Evolutionary conservation across 257 asterid genomes (phyloP), one percentile per base, ranked within the genome.

Genomic region (Cordia subcordata): DNA sequence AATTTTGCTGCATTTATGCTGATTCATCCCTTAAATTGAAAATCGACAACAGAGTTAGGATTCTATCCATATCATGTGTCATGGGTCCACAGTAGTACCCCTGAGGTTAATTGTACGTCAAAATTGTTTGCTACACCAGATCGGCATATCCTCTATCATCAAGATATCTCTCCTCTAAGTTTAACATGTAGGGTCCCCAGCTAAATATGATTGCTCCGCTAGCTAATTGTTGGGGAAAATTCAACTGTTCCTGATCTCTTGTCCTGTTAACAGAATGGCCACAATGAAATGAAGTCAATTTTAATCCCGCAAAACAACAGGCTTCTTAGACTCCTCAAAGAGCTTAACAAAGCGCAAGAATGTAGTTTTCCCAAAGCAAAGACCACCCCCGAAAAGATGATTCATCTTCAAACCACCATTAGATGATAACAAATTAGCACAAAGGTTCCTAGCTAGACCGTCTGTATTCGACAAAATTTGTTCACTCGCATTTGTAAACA

Each of bases 401-500:
- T 3, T 78, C 73, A 88, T 92, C 65, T 89, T 92, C 65, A 88
- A 73, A 61, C 96, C 96, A 46, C 96, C 96, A 0, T 67, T 92
- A 16, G 99, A 92, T 63, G 99, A 92, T 46, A 73, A 75, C 5
- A 75, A 61, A 71, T 27, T 92, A 40, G 89, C 92, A 0, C 86
- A 88, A 54, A 79, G 99, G 73, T 92, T 92, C 71, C 85, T 92
- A 22, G 88, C n/a, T n/a, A n/a, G n/a, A n/a, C n/a, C n/a, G n/a
- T n/a, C n/a, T n/a, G n/a, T n/a, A n/a, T n/a, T n/a, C n/a, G n/a
- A n/a, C n/a, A n/a, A n/a, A n/a, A n/a, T n/a, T n/a, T n/a, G n/a
- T n/a, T n/a, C n/a, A n/a, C n/a, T n/a, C n/a, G n/a, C n/a, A n/a
- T n/a, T n/a, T n/a, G n/a, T n/a, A n/a, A n/a, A n/a, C n/a, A n/a